Evolutionary conservation across 495 filamentous ascomycete species (phyloP).

Genomic region (Aspergillus diversus): DNA sequence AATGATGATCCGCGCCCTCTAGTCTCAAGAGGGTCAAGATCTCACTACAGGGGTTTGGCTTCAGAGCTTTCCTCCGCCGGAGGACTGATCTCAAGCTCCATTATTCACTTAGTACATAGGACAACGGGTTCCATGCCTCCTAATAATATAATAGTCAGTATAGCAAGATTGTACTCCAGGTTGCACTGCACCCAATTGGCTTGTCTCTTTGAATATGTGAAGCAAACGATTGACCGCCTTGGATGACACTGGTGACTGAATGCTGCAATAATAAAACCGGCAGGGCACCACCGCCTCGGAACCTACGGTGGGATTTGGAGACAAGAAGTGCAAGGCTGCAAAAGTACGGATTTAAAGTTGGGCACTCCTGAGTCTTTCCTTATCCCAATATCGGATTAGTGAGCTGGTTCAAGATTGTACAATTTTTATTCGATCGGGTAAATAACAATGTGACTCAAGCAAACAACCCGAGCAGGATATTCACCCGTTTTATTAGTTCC

Average conservation of each 20-base stretch:
- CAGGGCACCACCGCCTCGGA: conserved; percentile 11
- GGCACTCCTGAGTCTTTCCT: not conserved
- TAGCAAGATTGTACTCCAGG: no score
- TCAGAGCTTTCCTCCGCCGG: no score
- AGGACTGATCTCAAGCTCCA: no score
- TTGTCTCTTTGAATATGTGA: not conserved
- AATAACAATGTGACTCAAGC: not conserved
- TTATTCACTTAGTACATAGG: no score
- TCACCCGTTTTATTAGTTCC: not conserved
- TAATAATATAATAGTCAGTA: no score
- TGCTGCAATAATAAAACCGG: not conserved
- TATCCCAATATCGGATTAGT: not conserved
- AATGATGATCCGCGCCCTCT: not conserved
- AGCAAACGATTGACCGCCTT: conserved; percentile 2
- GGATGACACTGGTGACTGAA: conserved; percentile 2
- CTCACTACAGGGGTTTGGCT: no score
- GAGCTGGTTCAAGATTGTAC: not conserved
- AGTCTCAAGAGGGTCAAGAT: conserved; percentile 1
- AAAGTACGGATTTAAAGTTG: conserved; percentile 1
- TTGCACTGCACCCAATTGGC: no score
- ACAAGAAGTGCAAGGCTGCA: not conserved
- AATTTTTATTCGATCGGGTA: not conserved
- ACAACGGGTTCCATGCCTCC: no score
- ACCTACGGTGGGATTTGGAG: not conserved
- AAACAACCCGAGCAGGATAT: not conserved